phyloP scores from a whole-genome alignment of 192 early-diverging fungal genomes.

The Piromyces finnis region DNA sequence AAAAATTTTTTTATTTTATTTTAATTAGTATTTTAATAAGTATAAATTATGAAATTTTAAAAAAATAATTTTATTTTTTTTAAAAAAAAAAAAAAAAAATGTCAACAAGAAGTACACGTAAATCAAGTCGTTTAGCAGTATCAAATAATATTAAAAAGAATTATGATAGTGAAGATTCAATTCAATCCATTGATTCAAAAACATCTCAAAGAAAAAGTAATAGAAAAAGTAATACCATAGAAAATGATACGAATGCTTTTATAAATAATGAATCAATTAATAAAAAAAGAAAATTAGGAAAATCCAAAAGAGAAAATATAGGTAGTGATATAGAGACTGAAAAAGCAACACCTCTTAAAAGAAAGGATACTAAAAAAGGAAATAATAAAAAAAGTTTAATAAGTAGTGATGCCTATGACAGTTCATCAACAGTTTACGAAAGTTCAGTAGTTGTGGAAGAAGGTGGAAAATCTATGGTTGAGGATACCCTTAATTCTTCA shows the following conservation, averaged over 20 bases:
- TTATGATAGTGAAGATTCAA: background rate
- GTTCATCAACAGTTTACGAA: background rate
- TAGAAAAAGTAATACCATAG: background rate
- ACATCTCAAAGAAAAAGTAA: background rate
- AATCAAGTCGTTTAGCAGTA: background rate
- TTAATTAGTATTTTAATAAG: too few species aligned
- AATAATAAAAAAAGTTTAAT: background rate
- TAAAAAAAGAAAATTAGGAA: background rate
- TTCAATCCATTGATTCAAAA: background rate
- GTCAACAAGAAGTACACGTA: background rate
- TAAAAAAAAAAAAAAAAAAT: background rate
- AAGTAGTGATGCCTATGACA: background rate
- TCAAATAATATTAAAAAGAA: background rate
- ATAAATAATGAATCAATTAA: too few species aligned
- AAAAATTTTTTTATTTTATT: too few species aligned
- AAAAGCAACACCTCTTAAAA: background rate
- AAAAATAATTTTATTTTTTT: background rate
- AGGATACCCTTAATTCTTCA: background rate
- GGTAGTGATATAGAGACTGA: background rate
- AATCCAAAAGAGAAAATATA: background rate
- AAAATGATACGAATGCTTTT: background rate
- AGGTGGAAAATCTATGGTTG: background rate
- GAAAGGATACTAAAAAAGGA: background rate
- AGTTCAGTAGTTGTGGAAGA: background rate
- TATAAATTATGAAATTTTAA: background rate